These are phyloP conservation scores for Leccinum uliginosum DNA, from an alignment of 768 basidiomycete genomes.

Conservation along the genomic window DNA sequence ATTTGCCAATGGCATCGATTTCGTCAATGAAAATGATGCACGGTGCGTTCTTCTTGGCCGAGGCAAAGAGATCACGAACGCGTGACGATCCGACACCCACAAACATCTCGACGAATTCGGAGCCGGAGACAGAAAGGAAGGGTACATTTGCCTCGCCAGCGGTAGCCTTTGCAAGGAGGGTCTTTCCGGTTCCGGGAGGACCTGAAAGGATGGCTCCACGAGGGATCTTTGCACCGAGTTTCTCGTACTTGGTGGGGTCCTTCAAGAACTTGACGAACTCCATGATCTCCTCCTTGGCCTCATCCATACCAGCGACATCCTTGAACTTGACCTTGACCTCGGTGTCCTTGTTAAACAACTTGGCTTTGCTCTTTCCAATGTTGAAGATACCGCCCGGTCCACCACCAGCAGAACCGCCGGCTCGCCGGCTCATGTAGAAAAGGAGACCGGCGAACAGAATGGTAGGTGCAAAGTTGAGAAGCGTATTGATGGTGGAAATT, in stretches of 20 bases:
- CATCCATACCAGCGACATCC: slow-evolving; percentile 99
- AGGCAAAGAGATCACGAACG: slow-evolving; percentile 95
- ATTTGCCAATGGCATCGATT: slow-evolving; percentile 98
- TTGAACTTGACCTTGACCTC: slow-evolving; percentile 91
- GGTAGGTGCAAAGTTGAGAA: slow-evolving; percentile 93
- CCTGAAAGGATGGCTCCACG: slow-evolving; percentile 93
- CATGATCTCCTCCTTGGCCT: slow-evolving; percentile 99
- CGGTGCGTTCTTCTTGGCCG: slow-evolving; percentile 95
- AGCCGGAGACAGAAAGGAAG: slow-evolving; percentile 97
- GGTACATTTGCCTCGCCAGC: slow-evolving; percentile 97
- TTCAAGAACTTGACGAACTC: slow-evolving; percentile 99
- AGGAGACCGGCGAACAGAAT: slow-evolving; percentile 86
- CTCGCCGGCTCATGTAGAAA: slow-evolving; percentile 78
- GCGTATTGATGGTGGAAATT: slow-evolving; percentile 74
- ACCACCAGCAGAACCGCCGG: slow-evolving; percentile 53
- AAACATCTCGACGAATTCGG: slow-evolving; percentile 99
- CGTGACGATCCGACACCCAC: slow-evolving; percentile 98
- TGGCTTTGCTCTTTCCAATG: slow-evolving; percentile 93
- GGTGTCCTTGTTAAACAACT: slow-evolving; percentile 95
- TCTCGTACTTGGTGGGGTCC: slow-evolving; percentile 91
- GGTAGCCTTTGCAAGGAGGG: slow-evolving; percentile 95
- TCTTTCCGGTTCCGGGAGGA: slow-evolving; percentile 98
- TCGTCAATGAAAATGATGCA: slow-evolving; percentile 99
- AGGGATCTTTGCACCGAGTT: slow-evolving; percentile 95
- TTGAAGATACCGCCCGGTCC: slow-evolving; percentile 90